Conservation (phyloP, 1,139 yeast species). For the Yamadazyma dushanensis region DNA sequence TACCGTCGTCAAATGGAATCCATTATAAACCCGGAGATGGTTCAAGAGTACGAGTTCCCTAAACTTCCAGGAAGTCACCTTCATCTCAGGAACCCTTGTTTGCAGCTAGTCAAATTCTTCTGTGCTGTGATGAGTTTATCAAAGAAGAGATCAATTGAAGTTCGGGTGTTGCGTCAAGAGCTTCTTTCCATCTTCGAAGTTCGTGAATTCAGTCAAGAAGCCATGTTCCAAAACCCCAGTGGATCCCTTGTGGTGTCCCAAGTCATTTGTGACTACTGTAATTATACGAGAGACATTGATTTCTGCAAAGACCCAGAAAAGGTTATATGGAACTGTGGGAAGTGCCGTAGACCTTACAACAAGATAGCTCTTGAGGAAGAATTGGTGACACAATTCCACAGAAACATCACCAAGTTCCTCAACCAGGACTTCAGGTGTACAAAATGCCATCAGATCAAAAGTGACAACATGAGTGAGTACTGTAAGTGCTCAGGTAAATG, state of each 20-base stretch:
- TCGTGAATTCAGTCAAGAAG: slow-evolving; percentile 79
- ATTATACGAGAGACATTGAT: slow-evolving; percentile 72
- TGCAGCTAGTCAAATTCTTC: slow-evolving; percentile 75
- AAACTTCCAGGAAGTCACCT: slow-evolving; percentile 68
- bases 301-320: slow-evolving; percentile 66
- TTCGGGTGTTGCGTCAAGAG: slow-evolving; percentile 72
- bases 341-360: slow-evolving; percentile 66
- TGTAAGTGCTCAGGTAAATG: slow-evolving; percentile 91
- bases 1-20: slow-evolving; percentile 71
- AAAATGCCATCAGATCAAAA: slow-evolving; percentile 70
- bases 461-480: slow-evolving; percentile 68
- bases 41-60: slow-evolving; percentile 71
- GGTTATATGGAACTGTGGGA: slow-evolving; percentile 64
- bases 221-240: slow-evolving; percentile 76
- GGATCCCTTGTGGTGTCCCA: slow-evolving; percentile 65
- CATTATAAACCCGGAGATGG: slow-evolving; percentile 64
- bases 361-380: slow-evolving; percentile 76
- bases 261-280: slow-evolving; percentile 79
- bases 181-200: slow-evolving; percentile 72
- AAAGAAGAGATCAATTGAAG: slow-evolving; percentile 64
- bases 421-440: slow-evolving; percentile 80
- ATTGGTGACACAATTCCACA: slow-evolving; percentile 63
- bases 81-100: slow-evolving; percentile 64
- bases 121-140: slow-evolving; percentile 76
- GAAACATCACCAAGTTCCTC: slow-evolving; percentile 58